These are phyloP conservation scores for Dentiscutata heterogama DNA, from an alignment of 371 early-diverging fungal genomes.

Conservation along the genomic window DNA sequence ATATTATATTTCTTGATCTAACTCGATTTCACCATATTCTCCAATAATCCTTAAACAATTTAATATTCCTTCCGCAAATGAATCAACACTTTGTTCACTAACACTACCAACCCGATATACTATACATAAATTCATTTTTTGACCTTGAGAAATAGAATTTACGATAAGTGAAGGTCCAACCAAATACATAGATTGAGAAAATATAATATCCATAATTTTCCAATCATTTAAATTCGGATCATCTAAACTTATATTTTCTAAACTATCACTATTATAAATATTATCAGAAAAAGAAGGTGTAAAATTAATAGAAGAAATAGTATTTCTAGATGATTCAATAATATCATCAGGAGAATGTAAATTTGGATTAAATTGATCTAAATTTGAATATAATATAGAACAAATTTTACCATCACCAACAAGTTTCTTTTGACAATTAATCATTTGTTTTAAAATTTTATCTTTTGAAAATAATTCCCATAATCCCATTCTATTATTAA, in stretches of 20 bases:
- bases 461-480: not conserved
- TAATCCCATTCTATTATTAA: not conserved
- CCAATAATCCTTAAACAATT: slow-evolving; percentile 9
- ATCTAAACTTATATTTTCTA: not conserved
- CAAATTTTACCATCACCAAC: not conserved
- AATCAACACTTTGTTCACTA: not conserved
- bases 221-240: not conserved
- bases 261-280: too few relatives aligned
- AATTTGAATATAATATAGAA: slow-evolving; percentile 14
- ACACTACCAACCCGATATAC: not conserved
- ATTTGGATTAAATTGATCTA: not conserved
- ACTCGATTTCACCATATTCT: not conserved
- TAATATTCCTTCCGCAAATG: slow-evolving; percentile 15
- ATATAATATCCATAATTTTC: slow-evolving; percentile 1
- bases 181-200: not conserved
- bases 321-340: too few relatives aligned
- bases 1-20: too few relatives aligned
- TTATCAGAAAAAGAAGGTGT: too few relatives aligned
- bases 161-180: not conserved
- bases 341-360: too few relatives aligned
- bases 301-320: too few relatives aligned
- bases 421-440: not conserved
- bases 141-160: not conserved
- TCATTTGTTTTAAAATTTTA: not conserved
- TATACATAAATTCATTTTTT: not conserved